Evolutionary conservation across 2,329 filamentous ascomycete species (phyloP), one percentile per base, ranked within the genome.

Genomic region (Neopestalotiopsis clavispora): DNA sequence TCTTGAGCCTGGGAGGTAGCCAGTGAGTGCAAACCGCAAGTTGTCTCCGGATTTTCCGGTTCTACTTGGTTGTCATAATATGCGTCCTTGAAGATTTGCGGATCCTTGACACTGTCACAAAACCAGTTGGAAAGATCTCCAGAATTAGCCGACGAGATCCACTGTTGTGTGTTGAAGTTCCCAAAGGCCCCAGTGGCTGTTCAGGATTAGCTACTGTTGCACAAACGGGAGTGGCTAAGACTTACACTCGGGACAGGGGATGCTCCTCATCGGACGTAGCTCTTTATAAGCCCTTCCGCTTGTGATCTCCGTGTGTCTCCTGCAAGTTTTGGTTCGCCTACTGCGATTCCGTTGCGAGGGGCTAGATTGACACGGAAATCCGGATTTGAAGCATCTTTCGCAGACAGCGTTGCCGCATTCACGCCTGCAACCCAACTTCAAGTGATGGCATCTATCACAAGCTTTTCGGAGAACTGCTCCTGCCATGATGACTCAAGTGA

Each of bases 351-450:
- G 74, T 56, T 82, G 72, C 5, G 82, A 84, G 2, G 81, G 82
- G 69, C 82, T 85, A 34, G 79, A 84, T 69, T 79, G 84, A 78
- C 83, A 85, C 70, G 81, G 77, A 4, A 79, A 77, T 63, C 80
- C 80, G 68, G 84, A 78, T 68, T 80, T 78, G 30, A 80, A 71
- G 70, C 83, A 85, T 12, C 83, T 77, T 72, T 84, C 81, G 72
- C 83, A 84, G 23, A 79, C 72, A 62, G 81, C 80, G 65, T 80
- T 17, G n/a, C n/a, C 79, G 68, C 77, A 78, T 68, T 76, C 74
- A 64, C 83, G 79, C 72, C 82, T 84, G 76, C 83, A 85, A 71
- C 80, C 82, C 69, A 85, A 77, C 74, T 85, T 85, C 72, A 84
- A 82, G 20, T 74, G 74, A 72, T 85, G 83, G 72, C 83, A 85